Evolutionary conservation across 225 moss, liverwort and hornwort species (phyloP).

Genomic region (Polytrichum commune): DNA sequence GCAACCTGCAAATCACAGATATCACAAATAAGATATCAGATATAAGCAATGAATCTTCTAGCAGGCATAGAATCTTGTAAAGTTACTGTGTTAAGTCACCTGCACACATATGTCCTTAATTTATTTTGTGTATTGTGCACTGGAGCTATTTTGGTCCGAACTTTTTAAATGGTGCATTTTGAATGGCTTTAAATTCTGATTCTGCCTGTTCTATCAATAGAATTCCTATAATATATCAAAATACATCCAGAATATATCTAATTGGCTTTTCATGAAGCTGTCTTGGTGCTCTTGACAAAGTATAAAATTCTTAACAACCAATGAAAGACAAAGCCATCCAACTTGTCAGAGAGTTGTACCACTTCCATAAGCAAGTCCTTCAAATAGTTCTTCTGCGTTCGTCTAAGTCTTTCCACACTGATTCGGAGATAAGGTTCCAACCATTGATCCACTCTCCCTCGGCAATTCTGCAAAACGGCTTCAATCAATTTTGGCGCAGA

Average conservation of each 20-base stretch:
- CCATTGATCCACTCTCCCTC: constrained; percentile 94
- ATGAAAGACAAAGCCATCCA: too few relatives aligned
- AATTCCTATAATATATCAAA: too few relatives aligned
- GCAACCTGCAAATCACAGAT: constrained; percentile 58
- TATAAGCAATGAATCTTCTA: neutral
- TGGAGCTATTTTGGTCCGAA: too few relatives aligned
- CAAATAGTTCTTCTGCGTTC: constrained; percentile 75
- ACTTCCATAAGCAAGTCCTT: constrained; percentile 89
- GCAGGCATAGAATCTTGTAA: neutral
- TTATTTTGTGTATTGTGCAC: too few relatives aligned
- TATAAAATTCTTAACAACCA: too few relatives aligned
- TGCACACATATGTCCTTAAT: too few relatives aligned
- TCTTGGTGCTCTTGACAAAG: too few relatives aligned
- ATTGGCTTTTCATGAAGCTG: too few relatives aligned
- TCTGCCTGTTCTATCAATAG: too few relatives aligned
- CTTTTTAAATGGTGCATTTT: too few relatives aligned
- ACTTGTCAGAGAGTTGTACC: constrained; percentile 33
- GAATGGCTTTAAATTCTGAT: too few relatives aligned
- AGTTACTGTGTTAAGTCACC: neutral
- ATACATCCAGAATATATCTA: too few relatives aligned
- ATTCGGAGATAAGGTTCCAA: constrained; percentile 75
- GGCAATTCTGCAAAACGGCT: constrained; percentile 93
- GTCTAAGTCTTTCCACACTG: constrained; percentile 75
- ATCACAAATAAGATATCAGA: constrained; percentile 1
- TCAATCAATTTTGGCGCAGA: constrained; percentile 97